Base-by-base conservation (phyloP, 768 basidiomycete species). In the Roridomyces roridus region DNA sequence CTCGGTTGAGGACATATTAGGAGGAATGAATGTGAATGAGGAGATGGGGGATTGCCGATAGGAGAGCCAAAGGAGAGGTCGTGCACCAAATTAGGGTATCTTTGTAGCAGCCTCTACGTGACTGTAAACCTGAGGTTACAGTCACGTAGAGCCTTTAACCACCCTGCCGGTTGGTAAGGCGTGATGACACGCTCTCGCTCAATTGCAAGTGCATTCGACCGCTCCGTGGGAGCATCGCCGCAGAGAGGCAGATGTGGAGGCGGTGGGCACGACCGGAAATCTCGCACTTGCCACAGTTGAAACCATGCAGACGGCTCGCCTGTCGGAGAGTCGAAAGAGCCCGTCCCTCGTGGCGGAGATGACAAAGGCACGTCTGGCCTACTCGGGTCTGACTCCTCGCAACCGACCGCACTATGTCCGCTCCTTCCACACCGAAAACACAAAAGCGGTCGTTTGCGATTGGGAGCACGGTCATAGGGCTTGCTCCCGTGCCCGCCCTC, bases 21-120 rank as follows among this genome's bases (percentile, higher is more conserved):
- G 43, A 5, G 57, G 57, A 25, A 46, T 58, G 35, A 58, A 52
- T 14, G 57, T 58, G 7, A 25, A 51, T 1, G 48, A 36, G 23
- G 50, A 45, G 39, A 35, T n/a, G 17, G 57, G 57, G 57, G 57
- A 25, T 59, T 59, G 44, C 57, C 57, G 17, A 59, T 59, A 4
- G 51, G 57, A 18, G 57, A 52, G 39, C 57, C 50, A 18, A 17
- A 46, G 11, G 40, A 35, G 29, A 59, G 52, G n/a, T 59, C 57
- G 35, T 51, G 50, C 1, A 58, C 36, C 8, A 58, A 50, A 42
- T 58, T 58, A 26, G 50, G 57, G 50, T 58, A 58, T 51, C 50
- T 31, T 17, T 39, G 26, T 2, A 46, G 49, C 25, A 58, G n/a
- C n/a, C n/a, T n/a, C n/a, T n/a, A n/a, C n/a, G n/a, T n/a, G n/a